Evolutionary conservation across 139 green algal species (phyloP).

Genomic region (Chlamydomonas sp.): DNA sequence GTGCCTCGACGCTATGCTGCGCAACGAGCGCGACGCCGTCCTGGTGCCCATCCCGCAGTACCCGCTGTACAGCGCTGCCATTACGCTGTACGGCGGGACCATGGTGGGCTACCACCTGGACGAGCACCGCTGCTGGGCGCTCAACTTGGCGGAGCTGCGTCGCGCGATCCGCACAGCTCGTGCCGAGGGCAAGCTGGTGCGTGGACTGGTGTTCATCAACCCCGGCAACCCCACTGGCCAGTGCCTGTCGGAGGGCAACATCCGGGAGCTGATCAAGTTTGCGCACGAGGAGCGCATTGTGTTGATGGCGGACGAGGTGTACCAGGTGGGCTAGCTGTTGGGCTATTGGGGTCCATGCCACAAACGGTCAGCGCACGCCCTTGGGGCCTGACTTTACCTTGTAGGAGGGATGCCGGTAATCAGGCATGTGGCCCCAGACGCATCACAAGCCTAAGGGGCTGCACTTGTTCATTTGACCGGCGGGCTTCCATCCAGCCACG

Average conservation of each 20-base stretch:
- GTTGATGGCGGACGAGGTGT: constrained; percentile 93
- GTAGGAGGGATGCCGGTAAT: no score
- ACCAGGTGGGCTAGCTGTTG: constrained; percentile 67
- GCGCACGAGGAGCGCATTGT: constrained; percentile 76
- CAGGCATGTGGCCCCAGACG: no score
- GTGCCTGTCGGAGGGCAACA: constrained; percentile 73
- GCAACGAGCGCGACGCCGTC: constrained; percentile 69
- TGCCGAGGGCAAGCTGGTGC: constrained; percentile 69
- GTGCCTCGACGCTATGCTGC: constrained; percentile 74
- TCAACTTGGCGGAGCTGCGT: constrained; percentile 59
- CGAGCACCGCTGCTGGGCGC: constrained; percentile 72
- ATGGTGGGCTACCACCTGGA: constrained; percentile 83
- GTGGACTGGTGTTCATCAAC: constrained; percentile 93
- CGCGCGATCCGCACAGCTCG: constrained; percentile 52
- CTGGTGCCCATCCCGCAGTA: constrained; percentile 92
- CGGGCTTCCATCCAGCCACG: no score
- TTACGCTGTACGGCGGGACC: constrained; percentile 81
- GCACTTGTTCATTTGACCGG: no score
- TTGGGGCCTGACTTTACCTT: no score
- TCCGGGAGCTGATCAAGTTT: constrained; percentile 82
- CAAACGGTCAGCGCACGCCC: no score
- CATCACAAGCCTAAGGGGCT: no score
- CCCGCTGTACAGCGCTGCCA: constrained; percentile 90
- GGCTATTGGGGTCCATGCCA: no score
- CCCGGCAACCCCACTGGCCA: constrained; percentile 91